Percentiles rank a stretch among this genome's conserved stretches.
Evolutionary conservation across 2,329 filamentous ascomycete genomes (phyloP).

Genomic region (Xylariales sp.): DNA sequence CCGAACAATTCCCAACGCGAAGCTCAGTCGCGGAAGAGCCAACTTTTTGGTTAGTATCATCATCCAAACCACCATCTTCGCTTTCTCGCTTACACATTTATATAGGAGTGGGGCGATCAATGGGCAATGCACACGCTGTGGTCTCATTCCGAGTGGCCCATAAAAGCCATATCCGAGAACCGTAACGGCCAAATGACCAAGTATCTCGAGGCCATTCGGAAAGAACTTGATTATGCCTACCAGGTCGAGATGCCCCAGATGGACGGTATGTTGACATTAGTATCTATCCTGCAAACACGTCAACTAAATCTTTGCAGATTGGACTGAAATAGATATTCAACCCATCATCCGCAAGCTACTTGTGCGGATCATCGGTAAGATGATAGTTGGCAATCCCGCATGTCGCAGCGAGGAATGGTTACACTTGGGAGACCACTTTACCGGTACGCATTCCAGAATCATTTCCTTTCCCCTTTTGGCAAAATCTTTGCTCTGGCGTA

Average conservation of each 20-base stretch:
- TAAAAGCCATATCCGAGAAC: slow-evolving; percentile 25
- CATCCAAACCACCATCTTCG: not conserved
- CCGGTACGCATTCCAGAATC: not conserved
- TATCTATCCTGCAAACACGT: not conserved
- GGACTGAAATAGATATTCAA: slow-evolving; percentile 6
- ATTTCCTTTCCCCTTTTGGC: not conserved
- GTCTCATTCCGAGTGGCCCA: slow-evolving; percentile 14
- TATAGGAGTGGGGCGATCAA: slow-evolving; percentile 25
- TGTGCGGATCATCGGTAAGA: slow-evolving; percentile 16
- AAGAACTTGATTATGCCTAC: slow-evolving; percentile 17
- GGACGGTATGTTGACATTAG: slow-evolving; percentile 2
- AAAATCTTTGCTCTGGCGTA: too few species aligned
- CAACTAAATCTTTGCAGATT: slow-evolving; percentile 12
- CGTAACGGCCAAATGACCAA: slow-evolving; percentile 16
- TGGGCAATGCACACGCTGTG: slow-evolving; percentile 22
- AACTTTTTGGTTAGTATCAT: slow-evolving; percentile 17
- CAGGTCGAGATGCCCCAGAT: slow-evolving; percentile 15
- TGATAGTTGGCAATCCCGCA: slow-evolving; percentile 14
- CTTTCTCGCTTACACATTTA: not conserved
- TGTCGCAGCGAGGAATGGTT: slow-evolving; percentile 15
- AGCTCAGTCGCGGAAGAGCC: slow-evolving; percentile 14
- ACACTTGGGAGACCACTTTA: slow-evolving; percentile 7
- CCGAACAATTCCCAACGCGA: slow-evolving; percentile 2
- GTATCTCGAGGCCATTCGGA: slow-evolving; percentile 16
- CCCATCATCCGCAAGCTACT: not conserved